Conservation (phyloP, 306 rosid species). For the Cicer judaicum region DNA sequence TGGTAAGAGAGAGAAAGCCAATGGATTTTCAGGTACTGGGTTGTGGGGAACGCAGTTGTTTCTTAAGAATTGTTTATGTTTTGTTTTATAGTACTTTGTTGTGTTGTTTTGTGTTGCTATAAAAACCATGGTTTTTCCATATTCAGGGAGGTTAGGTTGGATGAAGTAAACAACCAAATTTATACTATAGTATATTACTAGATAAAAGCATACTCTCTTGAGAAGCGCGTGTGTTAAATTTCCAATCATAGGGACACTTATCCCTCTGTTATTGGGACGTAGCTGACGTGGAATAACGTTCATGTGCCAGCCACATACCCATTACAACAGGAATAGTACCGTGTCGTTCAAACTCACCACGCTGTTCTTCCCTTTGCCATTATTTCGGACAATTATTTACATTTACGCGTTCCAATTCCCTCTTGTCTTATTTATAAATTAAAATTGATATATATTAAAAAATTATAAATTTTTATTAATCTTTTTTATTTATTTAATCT, state of each 20-base stretch:
- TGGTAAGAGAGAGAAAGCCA: slow-evolving; percentile 38
- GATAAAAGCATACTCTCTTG: not conserved
- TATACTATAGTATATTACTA: not conserved
- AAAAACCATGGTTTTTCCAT: slow-evolving; percentile 66
- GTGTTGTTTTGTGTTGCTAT: slow-evolving; percentile 5
- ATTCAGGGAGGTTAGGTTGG: slow-evolving; percentile 58
- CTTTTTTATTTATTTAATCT: no score
- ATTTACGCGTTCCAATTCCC: no score
- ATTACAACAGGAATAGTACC: not conserved
- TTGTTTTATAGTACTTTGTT: slow-evolving; percentile 5
- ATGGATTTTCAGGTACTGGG: slow-evolving; percentile 54
- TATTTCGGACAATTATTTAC: no score
- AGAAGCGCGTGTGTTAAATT: slow-evolving; percentile 39
- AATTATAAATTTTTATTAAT: no score
- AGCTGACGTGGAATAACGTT: slow-evolving; percentile 24
- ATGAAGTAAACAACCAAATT: slow-evolving; percentile 32
- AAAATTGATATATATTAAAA: no score
- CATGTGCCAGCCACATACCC: not conserved
- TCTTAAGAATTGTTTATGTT: slow-evolving; percentile 35
- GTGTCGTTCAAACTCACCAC: slow-evolving; percentile 1
- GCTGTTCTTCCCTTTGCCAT: not conserved
- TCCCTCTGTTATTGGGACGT: slow-evolving; percentile 45
- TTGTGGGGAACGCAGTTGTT: slow-evolving; percentile 59
- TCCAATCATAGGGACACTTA: slow-evolving; percentile 49
- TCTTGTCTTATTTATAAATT: no score